Evolutionary conservation across 1,139 yeast genomes (phyloP), one percentile per base, ranked within the genome.

Genomic region (Kodamaea derodonti): DNA sequence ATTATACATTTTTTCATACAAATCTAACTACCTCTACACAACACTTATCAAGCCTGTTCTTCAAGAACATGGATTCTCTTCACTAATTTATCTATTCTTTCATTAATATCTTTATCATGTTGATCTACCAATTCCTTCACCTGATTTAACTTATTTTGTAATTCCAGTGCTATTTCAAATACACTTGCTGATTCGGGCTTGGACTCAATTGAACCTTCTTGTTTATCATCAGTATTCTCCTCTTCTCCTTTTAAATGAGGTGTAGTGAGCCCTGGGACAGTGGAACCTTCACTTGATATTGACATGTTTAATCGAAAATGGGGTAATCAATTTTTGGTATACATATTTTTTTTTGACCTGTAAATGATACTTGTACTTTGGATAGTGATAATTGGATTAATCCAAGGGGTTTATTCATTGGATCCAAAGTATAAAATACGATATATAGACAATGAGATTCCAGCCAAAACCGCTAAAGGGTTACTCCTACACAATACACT

Each of bases 101-200:
- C 43, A 16, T 50, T 51, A 7, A 66, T 47, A 18, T 62, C 69
- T 10, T 40, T 40, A 31, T 68, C 67, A 26, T 60, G 56, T 25
- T 48, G 45, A 1, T 60, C 62, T 4, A 65, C 37, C 18, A 40
- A 27, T 5, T 45, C 43, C 14, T 65, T 50, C 6, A 75, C 50
- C 4, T 54, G 56, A 24, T 62, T 52, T 14, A 76, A 45, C 31
- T 63, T 58, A 9, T 52, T 52, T 43, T 76, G 79, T 16, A 78
- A 65, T 15, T 63, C 71, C 36, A 65, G 67, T 1, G 80, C 75
- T 14, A 77, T 58, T 32, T 78, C 82, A 41, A 74, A 70, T 2
- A 75, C 68, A 2, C 80, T 68, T 2, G 58, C 55, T 4, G 56
- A 48, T 18, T 54, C 47, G 3, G 29, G 23, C 4, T 16, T 25